Conservation (phyloP, 345 rosid genomes). For the Chamaenerion angustifolium region DNA sequence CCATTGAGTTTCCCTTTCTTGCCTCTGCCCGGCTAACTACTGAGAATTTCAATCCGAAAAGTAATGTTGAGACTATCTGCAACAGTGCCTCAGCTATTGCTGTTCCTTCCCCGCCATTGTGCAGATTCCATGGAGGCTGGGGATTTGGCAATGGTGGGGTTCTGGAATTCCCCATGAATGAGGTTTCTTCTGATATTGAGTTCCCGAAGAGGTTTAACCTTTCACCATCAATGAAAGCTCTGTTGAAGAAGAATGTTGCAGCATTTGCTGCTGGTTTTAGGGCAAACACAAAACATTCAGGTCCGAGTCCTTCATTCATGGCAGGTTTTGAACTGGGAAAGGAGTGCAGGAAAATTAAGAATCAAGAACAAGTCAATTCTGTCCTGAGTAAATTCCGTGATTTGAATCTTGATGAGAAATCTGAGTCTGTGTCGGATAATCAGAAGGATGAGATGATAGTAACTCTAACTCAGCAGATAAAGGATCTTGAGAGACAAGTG, state of each 20-base stretch:
- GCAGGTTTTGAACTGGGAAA: slow-evolving; percentile 28
- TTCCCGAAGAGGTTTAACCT: slow-evolving; percentile 85
- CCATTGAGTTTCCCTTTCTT: slow-evolving; percentile 39
- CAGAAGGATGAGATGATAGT: slow-evolving; percentile 67
- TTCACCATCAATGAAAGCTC: slow-evolving; percentile 64
- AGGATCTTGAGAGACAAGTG: slow-evolving; percentile 66
- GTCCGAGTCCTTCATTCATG: slow-evolving; percentile 20
- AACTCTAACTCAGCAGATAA: slow-evolving; percentile 44
- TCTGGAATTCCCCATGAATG: slow-evolving; percentile 38
- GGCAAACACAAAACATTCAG: slow-evolving; percentile 46
- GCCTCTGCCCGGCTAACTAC: slow-evolving; percentile 11
- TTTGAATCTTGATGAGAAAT: slow-evolving; percentile 65
- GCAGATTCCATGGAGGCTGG: slow-evolving; percentile 86
- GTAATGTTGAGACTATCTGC: slow-evolving; percentile 22
- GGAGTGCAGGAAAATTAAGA: slow-evolving; percentile 28
- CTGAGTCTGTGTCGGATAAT: slow-evolving; percentile 41
- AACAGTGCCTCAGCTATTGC: slow-evolving; percentile 28
- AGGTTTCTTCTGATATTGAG: slow-evolving; percentile 52
- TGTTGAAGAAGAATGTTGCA: slow-evolving; percentile 79
- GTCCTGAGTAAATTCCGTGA: slow-evolving; percentile 58
- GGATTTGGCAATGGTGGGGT: slow-evolving; percentile 59
- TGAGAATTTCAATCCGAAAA: slow-evolving; percentile 15
- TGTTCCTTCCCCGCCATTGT: slow-evolving; percentile 38
- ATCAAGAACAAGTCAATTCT: slow-evolving; percentile 37
- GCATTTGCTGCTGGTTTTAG: slow-evolving; percentile 79